phyloP scores from a whole-genome alignment of 305 asterid genomes.

The Rubia balearica region DNA sequence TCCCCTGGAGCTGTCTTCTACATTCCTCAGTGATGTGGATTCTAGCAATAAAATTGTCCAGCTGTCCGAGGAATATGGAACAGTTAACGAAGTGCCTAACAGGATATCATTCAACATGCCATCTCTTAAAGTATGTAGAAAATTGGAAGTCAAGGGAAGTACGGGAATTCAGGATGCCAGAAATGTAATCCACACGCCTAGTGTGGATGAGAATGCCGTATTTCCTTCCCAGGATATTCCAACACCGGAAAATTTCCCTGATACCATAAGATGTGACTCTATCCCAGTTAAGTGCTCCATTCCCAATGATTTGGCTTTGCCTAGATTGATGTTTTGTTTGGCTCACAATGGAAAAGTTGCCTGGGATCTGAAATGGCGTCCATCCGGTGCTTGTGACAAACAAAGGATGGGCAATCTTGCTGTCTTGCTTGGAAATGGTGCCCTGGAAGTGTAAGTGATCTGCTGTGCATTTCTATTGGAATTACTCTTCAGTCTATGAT shows the following conservation, averaged over 20 bases:
- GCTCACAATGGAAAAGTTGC: slow-evolving; percentile 92
- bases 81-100: slow-evolving; percentile 18
- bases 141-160: slow-evolving; percentile 24
- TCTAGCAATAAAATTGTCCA: slow-evolving; percentile 24
- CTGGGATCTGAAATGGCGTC: slow-evolving; percentile 96
- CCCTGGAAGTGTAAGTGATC: slow-evolving; percentile 82
- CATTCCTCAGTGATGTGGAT: slow-evolving; percentile 22
- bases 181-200: slow-evolving; percentile 20
- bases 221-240: slow-evolving; percentile 24
- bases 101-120: slow-evolving; percentile 22
- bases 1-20: slow-evolving; percentile 29
- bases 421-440: slow-evolving; percentile 88
- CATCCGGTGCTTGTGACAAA: slow-evolving; percentile 39
- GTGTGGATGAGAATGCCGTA: slow-evolving; percentile 29
- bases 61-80: slow-evolving; percentile 20
- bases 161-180: slow-evolving; percentile 23
- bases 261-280: slow-evolving; percentile 26
- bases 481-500: not conserved
- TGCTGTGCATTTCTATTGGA: slow-evolving; percentile 1
- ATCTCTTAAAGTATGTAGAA: slow-evolving; percentile 26
- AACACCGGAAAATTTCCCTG: slow-evolving; percentile 19
- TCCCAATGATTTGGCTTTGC: slow-evolving; percentile 59
- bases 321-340: slow-evolving; percentile 76
- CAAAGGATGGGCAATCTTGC: slow-evolving; percentile 86
- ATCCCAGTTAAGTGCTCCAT: slow-evolving; percentile 24